Evolutionary conservation across 257 asterid genomes (phyloP), one percentile per base, ranked within the genome.

Genomic region (Euphrasia confusa): DNA sequence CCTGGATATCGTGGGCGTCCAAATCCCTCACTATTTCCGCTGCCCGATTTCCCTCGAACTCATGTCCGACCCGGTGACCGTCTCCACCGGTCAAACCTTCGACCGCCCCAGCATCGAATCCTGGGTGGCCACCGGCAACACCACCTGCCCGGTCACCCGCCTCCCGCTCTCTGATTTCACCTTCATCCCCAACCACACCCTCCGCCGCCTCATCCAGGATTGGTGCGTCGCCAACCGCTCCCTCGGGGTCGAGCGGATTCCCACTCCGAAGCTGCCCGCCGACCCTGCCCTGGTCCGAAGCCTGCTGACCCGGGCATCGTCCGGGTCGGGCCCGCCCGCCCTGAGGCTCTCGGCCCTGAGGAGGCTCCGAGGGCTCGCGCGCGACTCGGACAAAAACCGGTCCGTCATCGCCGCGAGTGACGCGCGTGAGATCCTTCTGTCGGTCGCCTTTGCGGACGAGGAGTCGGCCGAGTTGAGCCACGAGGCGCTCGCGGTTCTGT

Each of bases 201-300:
- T 92, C 32, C 80, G 99, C 4, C 83, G 99, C n/a, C 91, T 92
- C 2, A 89, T 92, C 21, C 99, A 92, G 82, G 99, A 86, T 0
- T 89, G 99, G 99, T 92, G 99, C 80, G 99, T 89, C 1, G 91
- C 87, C 7, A 92, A 92, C 78, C 81, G 87, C 1, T 80, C 91
- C 1, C 84, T 77, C 21, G 99, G 99, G 2, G 84, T 92, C 2
- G 88, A 92, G 77, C 72, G 99, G 56, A 92, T 92, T 14, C 99
- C 99, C 0, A 92, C 99, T 0, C 99, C 99, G 14, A 92, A 89
- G 72, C 99, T 86, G 61, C 99, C 99, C 0, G 99, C 99, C n/a
- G 99, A 92, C 0, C 95, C 97, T 21, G 54, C 21, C 40, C 10
- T 84, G 58, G 89, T 92, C 5, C 90, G 96, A 61, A 80, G 73